Evolutionary conservation across 768 basidiomycete genomes (phyloP).

Genomic region (Lentinula detonsa): DNA sequence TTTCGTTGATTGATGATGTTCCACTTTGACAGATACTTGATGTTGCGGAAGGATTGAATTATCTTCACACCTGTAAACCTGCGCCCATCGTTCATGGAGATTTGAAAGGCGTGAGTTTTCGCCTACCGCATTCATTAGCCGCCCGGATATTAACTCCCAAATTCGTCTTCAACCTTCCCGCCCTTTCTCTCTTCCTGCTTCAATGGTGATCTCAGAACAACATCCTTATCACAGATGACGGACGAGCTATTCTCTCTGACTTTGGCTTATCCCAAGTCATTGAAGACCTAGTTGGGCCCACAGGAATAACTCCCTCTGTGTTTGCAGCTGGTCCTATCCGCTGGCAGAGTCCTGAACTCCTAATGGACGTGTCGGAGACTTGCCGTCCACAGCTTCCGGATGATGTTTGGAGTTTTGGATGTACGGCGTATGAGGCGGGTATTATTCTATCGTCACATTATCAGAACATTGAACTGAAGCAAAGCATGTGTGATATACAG

Average conservation of each 20-base stretch:
- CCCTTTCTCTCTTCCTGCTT: not conserved
- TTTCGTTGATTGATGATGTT: not conserved
- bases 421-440: slow-evolving; percentile 27
- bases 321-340: slow-evolving; percentile 23
- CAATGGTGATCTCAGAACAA: slow-evolving; percentile 30
- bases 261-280: slow-evolving; percentile 36
- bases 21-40: slow-evolving; percentile 31
- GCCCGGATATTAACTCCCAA: not conserved
- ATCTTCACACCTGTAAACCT: slow-evolving; percentile 33
- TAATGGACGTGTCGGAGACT: slow-evolving; percentile 19
- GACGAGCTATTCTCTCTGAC: slow-evolving; percentile 35
- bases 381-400: slow-evolving; percentile 16
- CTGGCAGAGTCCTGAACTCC: slow-evolving; percentile 28
- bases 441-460: not conserved
- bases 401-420: slow-evolving; percentile 30
- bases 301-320: slow-evolving; percentile 22
- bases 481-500: slow-evolving; percentile 2
- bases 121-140: not conserved
- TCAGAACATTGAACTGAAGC: no score
- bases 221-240: slow-evolving; percentile 35
- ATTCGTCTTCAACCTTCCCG: not conserved
- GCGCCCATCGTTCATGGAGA: slow-evolving; percentile 21
- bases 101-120: slow-evolving; percentile 6
- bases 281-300: slow-evolving; percentile 19
- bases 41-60: slow-evolving; percentile 33